Conservation (phyloP, 1,284 basidiomycete species). For the Rhodotorula sp. region DNA sequence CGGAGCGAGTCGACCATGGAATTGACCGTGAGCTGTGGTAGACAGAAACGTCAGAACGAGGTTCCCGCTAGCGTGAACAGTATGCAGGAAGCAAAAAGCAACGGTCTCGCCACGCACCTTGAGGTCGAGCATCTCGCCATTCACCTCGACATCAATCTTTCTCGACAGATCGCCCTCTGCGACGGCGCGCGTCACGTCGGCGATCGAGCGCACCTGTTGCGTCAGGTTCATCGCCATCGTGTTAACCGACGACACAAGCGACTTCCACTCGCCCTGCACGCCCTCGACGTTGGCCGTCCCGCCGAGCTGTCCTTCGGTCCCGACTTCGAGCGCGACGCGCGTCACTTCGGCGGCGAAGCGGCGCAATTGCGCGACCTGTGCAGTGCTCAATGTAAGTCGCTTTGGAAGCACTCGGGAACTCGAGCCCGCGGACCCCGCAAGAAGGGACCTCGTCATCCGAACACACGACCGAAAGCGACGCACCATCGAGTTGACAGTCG, state of each 20-base stretch:
- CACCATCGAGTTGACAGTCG: slow-evolving; percentile 94
- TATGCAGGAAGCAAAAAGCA: background rate
- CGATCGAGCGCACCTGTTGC: slow-evolving; percentile 39
- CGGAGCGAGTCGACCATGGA: slow-evolving; percentile 91
- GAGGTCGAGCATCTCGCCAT: slow-evolving; percentile 93
- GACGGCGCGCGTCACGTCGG: slow-evolving; percentile 62
- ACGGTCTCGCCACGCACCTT: slow-evolving; percentile 61
- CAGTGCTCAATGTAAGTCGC: too few relatives aligned
- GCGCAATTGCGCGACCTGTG: slow-evolving; percentile 72
- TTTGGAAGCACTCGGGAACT: too few relatives aligned
- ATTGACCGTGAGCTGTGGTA: slow-evolving; percentile 39
- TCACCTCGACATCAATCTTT: slow-evolving; percentile 94
- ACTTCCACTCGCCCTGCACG: slow-evolving; percentile 54
- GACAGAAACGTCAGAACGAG: background rate
- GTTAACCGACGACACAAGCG: slow-evolving; percentile 49
- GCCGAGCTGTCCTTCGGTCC: slow-evolving; percentile 53
- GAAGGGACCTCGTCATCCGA: too few relatives aligned
- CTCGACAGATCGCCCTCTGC: slow-evolving; percentile 91
- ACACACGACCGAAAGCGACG: background rate
- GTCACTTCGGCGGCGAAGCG: slow-evolving; percentile 93
- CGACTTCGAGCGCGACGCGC: slow-evolving; percentile 67
- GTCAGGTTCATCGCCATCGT: slow-evolving; percentile 65
- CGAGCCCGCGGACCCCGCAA: too few relatives aligned
- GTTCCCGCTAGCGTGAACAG: background rate
- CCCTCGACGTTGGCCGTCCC: slow-evolving; percentile 56